Base-by-base conservation (phyloP, 805 yeast genomes). In the Candida pseudofarinosa region DNA sequence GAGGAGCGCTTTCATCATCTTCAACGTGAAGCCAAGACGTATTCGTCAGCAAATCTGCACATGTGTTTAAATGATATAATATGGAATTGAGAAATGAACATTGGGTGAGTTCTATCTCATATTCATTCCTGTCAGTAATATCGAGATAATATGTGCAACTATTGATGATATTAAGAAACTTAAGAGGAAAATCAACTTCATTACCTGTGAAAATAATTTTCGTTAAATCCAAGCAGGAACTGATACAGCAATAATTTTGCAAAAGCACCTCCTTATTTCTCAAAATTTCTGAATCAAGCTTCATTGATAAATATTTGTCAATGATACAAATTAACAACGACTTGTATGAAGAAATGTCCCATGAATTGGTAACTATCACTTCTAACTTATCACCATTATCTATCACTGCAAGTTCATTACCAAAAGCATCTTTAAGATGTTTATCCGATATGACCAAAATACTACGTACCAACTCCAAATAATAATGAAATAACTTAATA, bases 261-360 rank as follows among this genome's bases (percentile, higher is more conserved):
- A 50, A 40, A 33, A 62, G 35, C 1, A 40, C 35, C 6, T 20
- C 35, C 2, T 42, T 44, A 33, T 63, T 57, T 3, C 57, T 47
- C 3, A 62, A 48, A 32, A 58, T 32, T 31, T 48, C 55, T 1
- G 39, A 33, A 18, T 48, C 45, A 2, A 64, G 26, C 28, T 50
- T 51, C 31, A 66, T 50, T 4, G 60, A 53, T 37, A 83, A 58
- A 49, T 80, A 80, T 39, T 69, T 75, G 35, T 69, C 58, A 12
- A 81, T 46, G 2, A 77, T 63, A 35, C 67, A 59, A 13, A 81
- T 45, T 0, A 81, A 52, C 19, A 84, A 65, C 6, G 79, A 74
- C 49, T 82, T 82, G 56, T 83, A 85, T 1, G 85, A 80, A 0
- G 87, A 77, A 64, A 70, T 56, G 28, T 64, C 68, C 80, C 81